phyloP scores from a whole-genome alignment of 495 filamentous ascomycete species.

The Podospora comata region DNA sequence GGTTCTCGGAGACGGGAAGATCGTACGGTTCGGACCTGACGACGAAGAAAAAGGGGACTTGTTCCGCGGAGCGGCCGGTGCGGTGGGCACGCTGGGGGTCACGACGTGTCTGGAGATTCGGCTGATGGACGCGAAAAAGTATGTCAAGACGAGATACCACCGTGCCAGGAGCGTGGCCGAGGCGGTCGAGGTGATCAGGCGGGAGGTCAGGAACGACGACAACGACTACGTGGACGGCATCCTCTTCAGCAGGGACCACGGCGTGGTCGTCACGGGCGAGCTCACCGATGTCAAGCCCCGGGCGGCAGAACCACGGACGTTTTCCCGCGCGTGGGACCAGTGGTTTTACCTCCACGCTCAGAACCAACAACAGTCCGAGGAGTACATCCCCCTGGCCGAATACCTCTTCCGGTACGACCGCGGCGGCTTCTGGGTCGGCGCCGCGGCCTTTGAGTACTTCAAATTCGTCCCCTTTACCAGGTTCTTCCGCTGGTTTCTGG shows the following conservation, averaged over 20 bases:
- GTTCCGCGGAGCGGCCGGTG: conserved; percentile 56
- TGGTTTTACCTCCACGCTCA: conserved; percentile 54
- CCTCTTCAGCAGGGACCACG: conserved; percentile 47
- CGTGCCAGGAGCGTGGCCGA: conserved; percentile 12
- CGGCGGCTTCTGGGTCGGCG: conserved; percentile 59
- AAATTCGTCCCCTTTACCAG: conserved; percentile 51
- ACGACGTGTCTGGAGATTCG: conserved; percentile 56
- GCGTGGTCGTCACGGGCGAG: conserved; percentile 52
- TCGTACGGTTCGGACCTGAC: conserved; percentile 35
- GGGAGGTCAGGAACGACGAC: conserved; percentile 18
- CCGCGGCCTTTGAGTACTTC: conserved; percentile 55
- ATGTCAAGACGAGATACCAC: conserved; percentile 53
- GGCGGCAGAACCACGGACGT: conserved; percentile 33
- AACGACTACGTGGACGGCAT: conserved; percentile 51
- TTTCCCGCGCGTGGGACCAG: conserved; percentile 43
- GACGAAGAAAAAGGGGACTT: conserved; percentile 45
- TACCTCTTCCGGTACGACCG: conserved; percentile 64
- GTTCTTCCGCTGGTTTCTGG: conserved; percentile 55
- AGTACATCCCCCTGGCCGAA: conserved; percentile 46
- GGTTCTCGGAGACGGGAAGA: conserved; percentile 53
- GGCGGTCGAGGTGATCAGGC: conserved; percentile 17
- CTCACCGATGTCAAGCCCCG: conserved; percentile 39
- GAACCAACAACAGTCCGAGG: conserved; percentile 24
- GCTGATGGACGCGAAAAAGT: conserved; percentile 49
- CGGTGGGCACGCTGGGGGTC: conserved; percentile 58